Conservation (phyloP, 73 alveolate species). For the Durusdinium trenchii region DNA sequence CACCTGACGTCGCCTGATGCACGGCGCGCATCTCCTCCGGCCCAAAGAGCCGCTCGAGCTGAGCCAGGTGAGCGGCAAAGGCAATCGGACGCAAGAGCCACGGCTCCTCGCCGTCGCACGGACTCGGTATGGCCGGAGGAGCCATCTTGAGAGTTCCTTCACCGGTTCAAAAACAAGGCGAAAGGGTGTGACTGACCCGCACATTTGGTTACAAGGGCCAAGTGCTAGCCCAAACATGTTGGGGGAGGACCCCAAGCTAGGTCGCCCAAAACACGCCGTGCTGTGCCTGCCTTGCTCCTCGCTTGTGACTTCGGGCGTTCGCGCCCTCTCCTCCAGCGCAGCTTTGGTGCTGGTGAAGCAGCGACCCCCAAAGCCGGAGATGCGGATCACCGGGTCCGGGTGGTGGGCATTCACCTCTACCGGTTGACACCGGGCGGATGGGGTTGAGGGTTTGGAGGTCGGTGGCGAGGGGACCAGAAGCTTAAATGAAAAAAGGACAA, state of each 20-base stretch:
- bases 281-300: no score
- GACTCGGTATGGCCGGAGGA: background rate
- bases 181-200: no score
- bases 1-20: constrained; percentile 37
- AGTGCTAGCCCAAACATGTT: no score
- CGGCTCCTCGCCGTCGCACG: background rate
- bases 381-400: background rate
- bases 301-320: no score
- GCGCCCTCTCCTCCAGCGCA: constrained; percentile 17
- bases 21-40: background rate
- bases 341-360: constrained; percentile 34
- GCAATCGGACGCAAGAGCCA: background rate
- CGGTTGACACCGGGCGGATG: background rate
- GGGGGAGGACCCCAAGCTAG: no score
- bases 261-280: no score
- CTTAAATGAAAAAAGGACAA: background rate
- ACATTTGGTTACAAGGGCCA: no score
- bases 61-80: background rate
- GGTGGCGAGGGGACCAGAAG: background rate
- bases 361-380: background rate
- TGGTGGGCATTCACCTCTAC: background rate
- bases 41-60: background rate
- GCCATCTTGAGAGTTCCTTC: background rate
- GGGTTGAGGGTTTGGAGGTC: background rate
- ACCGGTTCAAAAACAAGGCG: background rate